Base-by-base conservation (phyloP, 192 early-diverging fungal genomes). In the Ramicandelaber brevisporus region DNA sequence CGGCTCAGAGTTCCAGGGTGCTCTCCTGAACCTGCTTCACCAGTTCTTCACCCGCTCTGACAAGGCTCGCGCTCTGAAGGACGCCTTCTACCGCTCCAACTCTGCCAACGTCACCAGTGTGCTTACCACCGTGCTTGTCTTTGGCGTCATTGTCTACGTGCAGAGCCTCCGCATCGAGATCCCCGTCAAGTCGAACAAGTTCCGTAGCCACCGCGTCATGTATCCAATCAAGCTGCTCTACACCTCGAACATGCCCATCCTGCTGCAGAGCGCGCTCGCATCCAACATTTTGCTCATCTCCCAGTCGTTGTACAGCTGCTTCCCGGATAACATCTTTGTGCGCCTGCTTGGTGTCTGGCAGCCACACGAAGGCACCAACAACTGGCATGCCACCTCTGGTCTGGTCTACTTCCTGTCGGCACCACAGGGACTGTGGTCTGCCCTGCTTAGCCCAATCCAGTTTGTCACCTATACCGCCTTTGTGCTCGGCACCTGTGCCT, bases 221-320 rank as follows among this genome's bases (percentile, higher is more conserved):
- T 99, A 89, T 63, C 95, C 95, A 30, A 69, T 99, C 72, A 99
- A 99, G 70, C 62, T 99, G 25, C 95, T 99, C 59, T 99, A 99
- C 68, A 99, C 95, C 20, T 95, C 88, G 42, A 99, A 96, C 65
- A 97, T 99, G 95, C 85, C 93, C 30, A 95, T 99, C 49, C 93
- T 99, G 93, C 73, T 93, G 34, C 89, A 95, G 58, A 95, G 88
- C 17, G 86, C 95, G 23, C 59, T 99, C 35, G 77, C 83, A 20
- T 90, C 86, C 34, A 82, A 99, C 43, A 61, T 92, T 33, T 99
- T 90, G 53, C 79, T 99, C 64, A 83, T 99, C 53, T 92, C 87
- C 14, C 95, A 99, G 68, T 66, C 93, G 52, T 62, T 96, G 37
- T 92, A 80, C 74, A 89, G 78, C 59, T 62, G 90, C 31, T 99